A percentile compares a stretch with the other conserved stretches of the same genome.
Conservation (phyloP, 805 yeast genomes). For the Candida fluviatilis region DNA sequence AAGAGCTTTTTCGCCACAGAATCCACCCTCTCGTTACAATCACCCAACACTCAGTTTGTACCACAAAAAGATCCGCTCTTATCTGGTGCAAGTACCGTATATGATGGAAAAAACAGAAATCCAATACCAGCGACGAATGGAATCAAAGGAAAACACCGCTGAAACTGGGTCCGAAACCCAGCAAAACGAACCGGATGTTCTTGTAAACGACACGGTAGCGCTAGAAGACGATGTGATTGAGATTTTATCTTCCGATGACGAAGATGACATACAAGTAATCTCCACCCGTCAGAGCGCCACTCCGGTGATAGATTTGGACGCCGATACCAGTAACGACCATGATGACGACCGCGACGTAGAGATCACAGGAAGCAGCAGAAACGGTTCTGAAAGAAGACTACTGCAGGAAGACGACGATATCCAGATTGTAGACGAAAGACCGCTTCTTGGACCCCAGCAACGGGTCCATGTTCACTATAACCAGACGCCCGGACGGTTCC, state of each 20-base stretch:
- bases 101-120: no score
- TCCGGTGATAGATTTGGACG: constrained; percentile 3
- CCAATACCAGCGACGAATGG: background rate
- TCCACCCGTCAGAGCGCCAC: background rate
- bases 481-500: background rate
- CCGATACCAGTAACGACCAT: background rate
- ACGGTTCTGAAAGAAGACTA: background rate
- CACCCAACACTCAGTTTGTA: no score
- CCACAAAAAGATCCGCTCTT: background rate
- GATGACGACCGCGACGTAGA: background rate
- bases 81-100: background rate
- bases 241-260: constrained; percentile 7
- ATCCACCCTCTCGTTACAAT: no score
- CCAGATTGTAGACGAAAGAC: constrained; percentile 4
- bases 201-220: background rate
- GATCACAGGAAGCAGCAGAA: constrained; percentile 1
- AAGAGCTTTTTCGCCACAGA: no score
- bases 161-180: background rate
- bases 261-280: constrained; percentile 5
- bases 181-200: no score
- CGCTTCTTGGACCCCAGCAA: background rate
- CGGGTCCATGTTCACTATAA: background rate
- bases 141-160: background rate
- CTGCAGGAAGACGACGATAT: constrained; percentile 4
- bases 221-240: constrained; percentile 3